phyloP scores from a whole-genome alignment of 2,329 filamentous ascomycete species.

The Botrytis aclada region DNA sequence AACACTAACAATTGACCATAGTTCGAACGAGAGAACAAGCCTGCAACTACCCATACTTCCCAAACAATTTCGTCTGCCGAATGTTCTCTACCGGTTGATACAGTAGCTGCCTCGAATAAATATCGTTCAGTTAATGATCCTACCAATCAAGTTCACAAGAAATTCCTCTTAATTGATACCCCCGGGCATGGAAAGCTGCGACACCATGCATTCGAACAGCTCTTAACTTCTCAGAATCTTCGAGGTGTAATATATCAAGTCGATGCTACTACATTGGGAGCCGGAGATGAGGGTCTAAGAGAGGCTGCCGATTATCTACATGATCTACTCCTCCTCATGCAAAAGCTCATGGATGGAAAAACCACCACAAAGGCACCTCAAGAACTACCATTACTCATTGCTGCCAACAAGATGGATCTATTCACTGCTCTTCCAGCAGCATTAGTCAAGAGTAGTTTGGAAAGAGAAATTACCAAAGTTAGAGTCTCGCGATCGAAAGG shows the following conservation, averaged over 20 bases:
- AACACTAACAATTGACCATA: conserved; percentile 23
- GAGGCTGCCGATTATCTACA: conserved; percentile 83
- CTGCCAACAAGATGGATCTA: conserved; percentile 92
- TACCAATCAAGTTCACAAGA: conserved; percentile 55
- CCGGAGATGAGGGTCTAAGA: conserved; percentile 57
- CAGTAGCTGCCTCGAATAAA: conserved; percentile 54
- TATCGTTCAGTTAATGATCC: conserved; percentile 66
- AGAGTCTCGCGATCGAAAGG: conserved; percentile 75
- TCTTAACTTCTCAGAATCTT: conserved; percentile 50
- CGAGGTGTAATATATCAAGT: conserved; percentile 80
- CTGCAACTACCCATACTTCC: conserved; percentile 53
- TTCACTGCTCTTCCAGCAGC: conserved; percentile 85
- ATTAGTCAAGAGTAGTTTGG: conserved; percentile 71
- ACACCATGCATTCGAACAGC: conserved; percentile 57
- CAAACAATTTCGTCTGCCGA: conserved; percentile 56
- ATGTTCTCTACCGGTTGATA: conserved; percentile 52
- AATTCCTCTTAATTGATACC: conserved; percentile 79
- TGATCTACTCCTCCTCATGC: conserved; percentile 79
- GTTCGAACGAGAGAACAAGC: conserved; percentile 52
- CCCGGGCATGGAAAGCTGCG: conserved; percentile 95
- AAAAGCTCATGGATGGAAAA: conserved; percentile 61
- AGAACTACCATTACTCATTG: conserved; percentile 73
- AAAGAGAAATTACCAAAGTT: conserved; percentile 77
- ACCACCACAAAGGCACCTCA: conserved; percentile 56
- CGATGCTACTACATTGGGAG: conserved; percentile 70